Conservation (phyloP, 2,329 filamentous ascomycete species). For the Acephala macrosclerotiorum region DNA sequence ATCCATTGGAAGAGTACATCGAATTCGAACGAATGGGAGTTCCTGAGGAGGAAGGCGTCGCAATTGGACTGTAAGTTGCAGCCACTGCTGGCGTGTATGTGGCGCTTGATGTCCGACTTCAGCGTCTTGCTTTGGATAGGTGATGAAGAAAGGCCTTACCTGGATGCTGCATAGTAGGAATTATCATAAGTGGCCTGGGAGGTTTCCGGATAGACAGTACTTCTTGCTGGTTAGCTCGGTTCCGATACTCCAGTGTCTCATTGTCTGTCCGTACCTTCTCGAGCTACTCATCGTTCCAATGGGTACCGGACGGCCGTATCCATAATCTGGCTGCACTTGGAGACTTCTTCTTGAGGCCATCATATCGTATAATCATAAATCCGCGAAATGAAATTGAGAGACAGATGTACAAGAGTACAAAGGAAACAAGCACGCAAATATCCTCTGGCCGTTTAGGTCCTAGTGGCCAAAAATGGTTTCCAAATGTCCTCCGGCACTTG, state of each 20-base stretch:
- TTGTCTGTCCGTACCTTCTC: slow-evolving; percentile 42
- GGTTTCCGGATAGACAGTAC: slow-evolving; percentile 39
- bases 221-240: slow-evolving; percentile 39
- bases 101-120: slow-evolving; percentile 40
- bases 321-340: slow-evolving; percentile 43
- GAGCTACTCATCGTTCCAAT: slow-evolving; percentile 37
- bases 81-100: slow-evolving; percentile 38
- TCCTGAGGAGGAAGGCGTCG: slow-evolving; percentile 30
- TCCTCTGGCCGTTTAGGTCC: slow-evolving; percentile 26
- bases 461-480: slow-evolving; percentile 27
- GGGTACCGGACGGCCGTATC: slow-evolving; percentile 37
- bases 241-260: slow-evolving; percentile 16
- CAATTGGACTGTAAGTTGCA: slow-evolving; percentile 39
- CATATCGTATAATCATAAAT: slow-evolving; percentile 32
- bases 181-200: slow-evolving; percentile 38
- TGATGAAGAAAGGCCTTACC: slow-evolving; percentile 39
- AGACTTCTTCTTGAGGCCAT: slow-evolving; percentile 45
- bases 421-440: slow-evolving; percentile 31
- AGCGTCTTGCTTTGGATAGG: slow-evolving; percentile 35
- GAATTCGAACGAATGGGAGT: slow-evolving; percentile 38
- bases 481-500: slow-evolving; percentile 28
- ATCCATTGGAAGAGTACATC: slow-evolving; percentile 42
- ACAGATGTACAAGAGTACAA: slow-evolving; percentile 37
- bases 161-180: slow-evolving; percentile 41
- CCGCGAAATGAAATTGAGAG: slow-evolving; percentile 34